A percentile compares a stretch with the other conserved stretches of the same genome.
These are phyloP conservation scores for Phytopythium cucurbitacearum DNA, from an alignment of 352 stramenopile species.

Conservation along the genomic window DNA sequence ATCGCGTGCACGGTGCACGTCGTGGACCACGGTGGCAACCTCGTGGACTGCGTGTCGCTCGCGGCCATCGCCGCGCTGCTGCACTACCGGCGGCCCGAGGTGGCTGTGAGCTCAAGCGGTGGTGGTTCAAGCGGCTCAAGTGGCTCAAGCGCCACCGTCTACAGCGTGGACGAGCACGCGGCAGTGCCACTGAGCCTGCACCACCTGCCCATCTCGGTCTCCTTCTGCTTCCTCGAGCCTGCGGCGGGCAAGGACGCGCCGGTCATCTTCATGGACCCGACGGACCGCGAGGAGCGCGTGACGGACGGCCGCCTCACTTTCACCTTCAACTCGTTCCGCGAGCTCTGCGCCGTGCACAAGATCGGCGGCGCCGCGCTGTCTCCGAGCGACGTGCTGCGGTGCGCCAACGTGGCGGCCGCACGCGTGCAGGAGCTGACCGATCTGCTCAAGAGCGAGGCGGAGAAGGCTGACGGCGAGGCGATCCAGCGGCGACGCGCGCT, in stretches of 20 bases:
- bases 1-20: conserved; percentile 90
- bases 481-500: conserved; percentile 61
- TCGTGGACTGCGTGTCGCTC: conserved; percentile 89
- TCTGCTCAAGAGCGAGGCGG: conserved; percentile 70
- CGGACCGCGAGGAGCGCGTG: conserved; percentile 85
- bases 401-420: conserved; percentile 70
- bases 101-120: conserved; percentile 36
- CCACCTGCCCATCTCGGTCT: conserved; percentile 94
- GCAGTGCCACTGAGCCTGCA: conserved; percentile 92
- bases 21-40: conserved; percentile 91
- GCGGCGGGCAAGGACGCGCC: conserved; percentile 23
- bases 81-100: conserved; percentile 91
- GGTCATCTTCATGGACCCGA: conserved; percentile 87
- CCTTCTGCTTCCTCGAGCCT: conserved; percentile 83
- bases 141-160: conserved; percentile 45
- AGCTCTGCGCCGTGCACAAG: conserved; percentile 89
- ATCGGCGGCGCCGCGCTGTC: conserved; percentile 79
- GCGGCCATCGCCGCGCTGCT: conserved; percentile 92
- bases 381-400: conserved; percentile 61
- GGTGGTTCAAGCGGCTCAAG: not conserved
- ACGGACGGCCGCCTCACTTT: conserved; percentile 86
- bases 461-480: conserved; percentile 66
- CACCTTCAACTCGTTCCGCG: conserved; percentile 90
- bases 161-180: conserved; percentile 86
- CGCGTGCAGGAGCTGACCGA: conserved; percentile 76